phyloP scores from a whole-genome alignment of 176 grass and related monocot species.

The Oryza longistaminata region DNA sequence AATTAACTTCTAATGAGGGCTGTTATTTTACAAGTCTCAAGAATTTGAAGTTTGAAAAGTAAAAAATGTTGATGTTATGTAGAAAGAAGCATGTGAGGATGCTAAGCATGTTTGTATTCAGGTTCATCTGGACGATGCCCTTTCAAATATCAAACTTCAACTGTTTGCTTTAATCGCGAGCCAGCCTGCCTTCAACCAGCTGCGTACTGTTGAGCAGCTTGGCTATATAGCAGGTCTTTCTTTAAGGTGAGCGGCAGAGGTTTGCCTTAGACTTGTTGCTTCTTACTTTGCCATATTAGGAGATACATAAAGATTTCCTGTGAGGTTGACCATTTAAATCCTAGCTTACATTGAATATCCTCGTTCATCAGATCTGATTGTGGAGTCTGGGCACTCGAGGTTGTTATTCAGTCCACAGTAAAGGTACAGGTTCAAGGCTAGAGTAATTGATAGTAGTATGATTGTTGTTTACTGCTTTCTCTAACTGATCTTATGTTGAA shows the following conservation, averaged over 20 bases:
- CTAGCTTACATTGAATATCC: conserved; percentile 10
- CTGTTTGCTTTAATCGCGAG: conserved; percentile 76
- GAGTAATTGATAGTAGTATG: neutral
- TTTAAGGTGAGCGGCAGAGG: conserved; percentile 53
- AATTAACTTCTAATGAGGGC: neutral
- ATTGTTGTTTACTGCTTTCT: conserved; percentile 16
- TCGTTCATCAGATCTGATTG: conserved; percentile 52
- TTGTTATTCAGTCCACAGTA: conserved; percentile 80
- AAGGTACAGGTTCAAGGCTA: conserved; percentile 54
- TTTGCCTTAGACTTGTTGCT: neutral
- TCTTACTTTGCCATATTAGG: conserved; percentile 9
- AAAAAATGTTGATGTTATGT: neutral
- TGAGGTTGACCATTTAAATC: conserved; percentile 20
- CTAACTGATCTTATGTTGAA: conserved; percentile 31
- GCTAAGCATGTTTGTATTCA: conserved; percentile 49
- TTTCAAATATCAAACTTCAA: conserved; percentile 71
- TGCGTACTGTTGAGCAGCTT: conserved; percentile 91
- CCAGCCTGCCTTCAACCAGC: conserved; percentile 86
- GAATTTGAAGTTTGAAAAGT: neutral
- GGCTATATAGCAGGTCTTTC: conserved; percentile 74
- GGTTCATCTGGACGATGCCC: conserved; percentile 79
- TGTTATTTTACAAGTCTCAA: neutral
- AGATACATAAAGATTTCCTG: conserved; percentile 14
- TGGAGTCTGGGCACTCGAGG: conserved; percentile 66
- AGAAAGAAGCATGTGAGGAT: conserved; percentile 6